These are phyloP conservation scores for Zalaria sp. DNA, from an alignment of 2,329 filamentous ascomycete species.

Conservation along the genomic window DNA sequence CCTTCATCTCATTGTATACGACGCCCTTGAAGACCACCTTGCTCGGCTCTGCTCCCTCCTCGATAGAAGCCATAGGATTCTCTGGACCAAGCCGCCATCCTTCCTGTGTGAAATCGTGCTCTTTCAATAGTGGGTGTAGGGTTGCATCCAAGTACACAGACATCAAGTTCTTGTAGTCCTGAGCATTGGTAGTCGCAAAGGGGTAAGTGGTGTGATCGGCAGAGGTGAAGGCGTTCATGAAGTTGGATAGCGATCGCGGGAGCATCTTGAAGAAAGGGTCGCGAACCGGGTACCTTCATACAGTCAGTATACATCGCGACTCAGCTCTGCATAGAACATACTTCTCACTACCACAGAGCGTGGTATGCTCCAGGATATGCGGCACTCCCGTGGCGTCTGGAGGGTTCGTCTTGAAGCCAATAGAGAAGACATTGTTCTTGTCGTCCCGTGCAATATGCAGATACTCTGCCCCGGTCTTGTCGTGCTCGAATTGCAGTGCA, in stretches of 20 bases:
- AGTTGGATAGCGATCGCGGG: constrained; percentile 93
- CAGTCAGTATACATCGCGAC: constrained; percentile 3
- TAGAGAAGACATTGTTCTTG: constrained; percentile 98
- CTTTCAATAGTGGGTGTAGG: constrained; percentile 73
- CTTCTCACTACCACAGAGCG: constrained; percentile 88
- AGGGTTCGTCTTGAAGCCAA: constrained; percentile 98
- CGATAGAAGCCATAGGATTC: constrained; percentile 46
- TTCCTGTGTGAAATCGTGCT: constrained; percentile 88
- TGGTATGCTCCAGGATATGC: constrained; percentile 96
- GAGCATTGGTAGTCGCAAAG: constrained; percentile 89
- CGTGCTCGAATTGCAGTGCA: constrained; percentile 77
- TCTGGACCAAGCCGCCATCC: constrained; percentile 93
- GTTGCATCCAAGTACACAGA: constrained; percentile 95
- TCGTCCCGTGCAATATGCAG: constrained; percentile 90
- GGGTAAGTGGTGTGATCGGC: constrained; percentile 95
- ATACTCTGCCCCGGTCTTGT: constrained; percentile 92
- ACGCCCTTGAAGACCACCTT: constrained; percentile 87
- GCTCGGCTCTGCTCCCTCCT: constrained; percentile 22
- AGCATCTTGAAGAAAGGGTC: constrained; percentile 99
- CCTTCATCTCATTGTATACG: constrained; percentile 99
- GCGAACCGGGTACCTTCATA: constrained; percentile 72
- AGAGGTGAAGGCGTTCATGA: constrained; percentile 98
- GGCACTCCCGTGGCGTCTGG: constrained; percentile 92
- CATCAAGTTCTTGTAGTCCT: constrained; percentile 92
- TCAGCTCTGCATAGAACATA: constrained; percentile 23